phyloP scores from a whole-genome alignment of 2,329 filamentous ascomycete genomes.

The Diaporthe aspalathi region DNA sequence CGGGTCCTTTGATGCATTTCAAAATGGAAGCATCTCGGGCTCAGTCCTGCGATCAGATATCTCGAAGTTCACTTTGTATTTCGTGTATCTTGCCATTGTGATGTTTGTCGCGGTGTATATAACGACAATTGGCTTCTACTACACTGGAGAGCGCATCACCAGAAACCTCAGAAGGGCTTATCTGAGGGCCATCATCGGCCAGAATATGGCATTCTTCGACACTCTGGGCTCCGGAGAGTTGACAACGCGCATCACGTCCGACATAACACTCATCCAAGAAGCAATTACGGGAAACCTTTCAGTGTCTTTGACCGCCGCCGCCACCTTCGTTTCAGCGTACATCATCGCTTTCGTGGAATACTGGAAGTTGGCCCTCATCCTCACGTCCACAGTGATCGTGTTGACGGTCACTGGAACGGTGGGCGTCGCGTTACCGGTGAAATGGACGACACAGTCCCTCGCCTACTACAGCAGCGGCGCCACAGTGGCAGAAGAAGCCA shows the following conservation, averaged over 20 bases:
- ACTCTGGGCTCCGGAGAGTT: slow-evolving; percentile 93
- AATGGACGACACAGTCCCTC: slow-evolving; percentile 82
- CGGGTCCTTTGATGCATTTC: too few relatives aligned
- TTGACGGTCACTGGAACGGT: slow-evolving; percentile 83
- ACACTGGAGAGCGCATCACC: slow-evolving; percentile 82
- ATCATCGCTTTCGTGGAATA: slow-evolving; percentile 90
- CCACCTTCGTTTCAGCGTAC: slow-evolving; percentile 89
- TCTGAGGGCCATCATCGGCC: slow-evolving; percentile 82
- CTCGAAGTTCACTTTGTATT: slow-evolving; percentile 77
- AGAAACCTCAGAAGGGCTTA: slow-evolving; percentile 85
- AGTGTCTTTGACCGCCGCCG: slow-evolving; percentile 78
- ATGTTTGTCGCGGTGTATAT: slow-evolving; percentile 84
- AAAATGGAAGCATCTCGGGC: too few relatives aligned
- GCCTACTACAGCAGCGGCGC: slow-evolving; percentile 86
- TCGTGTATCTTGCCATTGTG: slow-evolving; percentile 84
- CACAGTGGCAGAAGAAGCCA: slow-evolving; percentile 90
- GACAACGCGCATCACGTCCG: slow-evolving; percentile 91
- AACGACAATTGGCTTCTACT: slow-evolving; percentile 89
- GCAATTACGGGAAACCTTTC: slow-evolving; percentile 92
- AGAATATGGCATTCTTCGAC: slow-evolving; percentile 94
- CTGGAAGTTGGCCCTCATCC: slow-evolving; percentile 93
- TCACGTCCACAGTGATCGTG: slow-evolving; percentile 83
- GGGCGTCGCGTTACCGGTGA: slow-evolving; percentile 80
- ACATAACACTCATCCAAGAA: slow-evolving; percentile 93
- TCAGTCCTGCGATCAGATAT: slow-evolving; percentile 54